Conservation (phyloP, 495 filamentous ascomycete genomes). For the Tuber brumale region DNA sequence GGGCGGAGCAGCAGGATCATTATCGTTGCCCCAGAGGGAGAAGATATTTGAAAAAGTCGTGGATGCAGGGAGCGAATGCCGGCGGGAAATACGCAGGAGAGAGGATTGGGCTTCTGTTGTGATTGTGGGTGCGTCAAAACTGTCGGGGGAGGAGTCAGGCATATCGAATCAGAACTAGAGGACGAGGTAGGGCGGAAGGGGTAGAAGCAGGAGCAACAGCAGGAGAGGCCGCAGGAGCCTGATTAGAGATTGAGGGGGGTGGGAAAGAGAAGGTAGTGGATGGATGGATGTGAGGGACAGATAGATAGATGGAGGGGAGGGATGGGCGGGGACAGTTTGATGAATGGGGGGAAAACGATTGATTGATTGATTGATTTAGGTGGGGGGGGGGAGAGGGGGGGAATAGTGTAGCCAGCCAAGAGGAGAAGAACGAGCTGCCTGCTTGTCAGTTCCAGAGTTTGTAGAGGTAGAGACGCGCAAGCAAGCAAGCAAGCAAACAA, state of each 20-base stretch:
- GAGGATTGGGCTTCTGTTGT: conserved; percentile 35
- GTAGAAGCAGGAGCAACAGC: background rate
- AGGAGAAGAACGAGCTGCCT: background rate
- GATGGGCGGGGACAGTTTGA: conserved; percentile 1
- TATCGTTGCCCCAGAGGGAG: conserved; percentile 37
- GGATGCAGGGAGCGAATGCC: conserved; percentile 40
- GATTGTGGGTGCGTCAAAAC: conserved; percentile 32
- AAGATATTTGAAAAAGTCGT: conserved; percentile 34
- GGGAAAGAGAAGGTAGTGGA: background rate
- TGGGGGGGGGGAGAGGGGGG: background rate
- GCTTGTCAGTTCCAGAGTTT: background rate
- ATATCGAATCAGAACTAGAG: conserved; percentile 30
- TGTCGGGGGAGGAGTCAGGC: conserved; percentile 33
- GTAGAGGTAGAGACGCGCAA: background rate
- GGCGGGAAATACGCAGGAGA: conserved; percentile 38
- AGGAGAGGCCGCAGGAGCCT: conserved; percentile 2
- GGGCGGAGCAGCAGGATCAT: conserved; percentile 18
- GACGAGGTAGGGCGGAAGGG: conserved; percentile 7
- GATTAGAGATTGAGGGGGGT: background rate
- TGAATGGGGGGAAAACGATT: background rate
- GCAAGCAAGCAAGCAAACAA: conserved; percentile 2
- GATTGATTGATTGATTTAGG: background rate
- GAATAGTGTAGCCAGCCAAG: background rate
- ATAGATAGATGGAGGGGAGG: background rate
- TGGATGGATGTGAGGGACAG: background rate